Conservation (phyloP, 2,329 filamentous ascomycete species). For the Sphaerulina populicola region DNA sequence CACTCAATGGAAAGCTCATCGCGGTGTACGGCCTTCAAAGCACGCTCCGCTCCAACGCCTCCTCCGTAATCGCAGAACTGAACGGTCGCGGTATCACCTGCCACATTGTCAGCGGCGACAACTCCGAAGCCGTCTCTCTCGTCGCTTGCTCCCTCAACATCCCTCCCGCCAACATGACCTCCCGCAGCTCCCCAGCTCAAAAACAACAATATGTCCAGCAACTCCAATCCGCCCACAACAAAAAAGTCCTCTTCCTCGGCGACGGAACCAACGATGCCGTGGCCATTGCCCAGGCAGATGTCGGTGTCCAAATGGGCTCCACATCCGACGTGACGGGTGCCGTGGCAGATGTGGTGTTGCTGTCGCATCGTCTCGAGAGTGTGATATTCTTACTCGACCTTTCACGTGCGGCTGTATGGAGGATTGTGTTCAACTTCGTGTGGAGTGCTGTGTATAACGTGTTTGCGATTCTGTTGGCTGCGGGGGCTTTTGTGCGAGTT, state of each 20-base stretch:
- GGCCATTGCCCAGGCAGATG: conserved; percentile 60
- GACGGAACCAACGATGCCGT: conserved; percentile 74
- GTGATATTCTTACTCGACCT: conserved; percentile 53
- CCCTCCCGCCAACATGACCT: conserved; percentile 34
- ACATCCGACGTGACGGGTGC: conserved; percentile 56
- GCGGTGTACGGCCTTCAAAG: conserved; percentile 47
- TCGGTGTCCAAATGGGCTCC: conserved; percentile 61
- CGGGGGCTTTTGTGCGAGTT: conserved; percentile 52
- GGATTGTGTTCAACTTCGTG: conserved; percentile 55
- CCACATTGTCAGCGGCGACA: conserved; percentile 52
- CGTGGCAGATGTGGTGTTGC: conserved; percentile 62
- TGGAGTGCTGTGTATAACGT: conserved; percentile 66
- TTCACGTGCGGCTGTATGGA: conserved; percentile 35
- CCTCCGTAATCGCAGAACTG: conserved; percentile 46
- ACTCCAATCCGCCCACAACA: conserved; percentile 18
- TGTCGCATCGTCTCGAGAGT: conserved; percentile 44
- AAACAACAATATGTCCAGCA: conserved; percentile 47
- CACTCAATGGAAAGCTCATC: conserved; percentile 37
- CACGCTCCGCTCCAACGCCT: conserved; percentile 43
- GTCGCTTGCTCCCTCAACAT: conserved; percentile 42
- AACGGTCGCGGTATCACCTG: conserved; percentile 42
- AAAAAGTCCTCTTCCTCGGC: conserved; percentile 60
- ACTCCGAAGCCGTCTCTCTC: conserved; percentile 41
- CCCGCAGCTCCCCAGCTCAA: conserved; percentile 45
- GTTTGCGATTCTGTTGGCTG: conserved; percentile 57